A percentile compares a stretch with the other conserved stretches of the same genome.
Evolutionary conservation across 2,329 filamentous ascomycete species (phyloP).

Genomic region (Aspergillus sp.): DNA sequence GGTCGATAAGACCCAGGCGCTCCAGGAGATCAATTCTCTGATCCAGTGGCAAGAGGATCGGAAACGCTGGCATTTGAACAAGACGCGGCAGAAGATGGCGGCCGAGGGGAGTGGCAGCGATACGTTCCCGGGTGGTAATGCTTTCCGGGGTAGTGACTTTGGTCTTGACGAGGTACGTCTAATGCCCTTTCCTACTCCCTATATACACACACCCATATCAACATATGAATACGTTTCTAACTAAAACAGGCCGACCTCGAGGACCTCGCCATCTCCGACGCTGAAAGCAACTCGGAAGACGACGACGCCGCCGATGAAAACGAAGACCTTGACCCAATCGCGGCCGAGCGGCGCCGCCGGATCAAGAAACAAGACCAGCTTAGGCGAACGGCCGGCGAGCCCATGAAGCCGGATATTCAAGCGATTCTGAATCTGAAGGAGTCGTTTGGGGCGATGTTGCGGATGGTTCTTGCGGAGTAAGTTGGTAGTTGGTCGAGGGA

Average conservation of each 20-base stretch:
- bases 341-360: conserved; percentile 71
- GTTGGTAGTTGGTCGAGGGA: background rate
- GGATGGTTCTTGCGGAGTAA: conserved; percentile 69
- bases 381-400: conserved; percentile 72
- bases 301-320: conserved; percentile 60
- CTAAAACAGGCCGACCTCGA: conserved; percentile 59
- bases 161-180: conserved; percentile 65
- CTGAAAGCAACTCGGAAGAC: conserved; percentile 49
- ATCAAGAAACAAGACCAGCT: conserved; percentile 71
- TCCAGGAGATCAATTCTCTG: conserved; percentile 72
- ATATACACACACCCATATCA: no score
- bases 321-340: conserved; percentile 78
- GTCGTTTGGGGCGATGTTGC: conserved; percentile 72
- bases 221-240: background rate
- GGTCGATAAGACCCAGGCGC: conserved; percentile 64
- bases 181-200: background rate
- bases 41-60: conserved; percentile 91
- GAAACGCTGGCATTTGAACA: conserved; percentile 97
- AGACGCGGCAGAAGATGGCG: conserved; percentile 98
- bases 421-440: conserved; percentile 75
- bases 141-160: conserved; percentile 77
- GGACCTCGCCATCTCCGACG: conserved; percentile 74
- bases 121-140: conserved; percentile 43
- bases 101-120: conserved; percentile 56
- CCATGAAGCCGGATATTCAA: conserved; percentile 65